phyloP scores from a whole-genome alignment of 129 eudicot genomes.

The Tagetes erecta region DNA sequence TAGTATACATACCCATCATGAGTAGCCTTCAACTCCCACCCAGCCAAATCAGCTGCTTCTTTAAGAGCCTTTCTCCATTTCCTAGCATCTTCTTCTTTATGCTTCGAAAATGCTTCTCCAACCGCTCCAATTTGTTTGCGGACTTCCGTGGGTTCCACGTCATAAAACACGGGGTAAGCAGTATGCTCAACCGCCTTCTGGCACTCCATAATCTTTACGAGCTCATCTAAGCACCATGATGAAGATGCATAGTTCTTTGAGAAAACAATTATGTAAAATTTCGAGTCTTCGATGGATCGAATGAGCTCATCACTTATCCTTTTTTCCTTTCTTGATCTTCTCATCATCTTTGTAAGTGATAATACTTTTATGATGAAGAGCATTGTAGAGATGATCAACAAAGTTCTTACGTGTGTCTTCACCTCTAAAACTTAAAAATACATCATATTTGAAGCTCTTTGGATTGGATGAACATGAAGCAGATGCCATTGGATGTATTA shows the following conservation, averaged over 20 bases:
- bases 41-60: background rate
- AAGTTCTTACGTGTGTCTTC: background rate
- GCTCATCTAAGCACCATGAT: background rate
- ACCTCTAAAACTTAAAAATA: background rate
- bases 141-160: background rate
- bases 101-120: background rate
- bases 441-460: constrained; percentile 8
- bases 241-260: background rate
- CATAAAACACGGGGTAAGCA: constrained; percentile 1
- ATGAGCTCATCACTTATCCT: background rate
- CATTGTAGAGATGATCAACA: background rate
- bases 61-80: constrained; percentile 13
- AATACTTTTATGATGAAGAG: background rate
- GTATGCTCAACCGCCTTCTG: background rate
- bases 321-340: background rate
- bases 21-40: background rate
- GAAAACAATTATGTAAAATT: background rate
- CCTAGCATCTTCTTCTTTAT: constrained; percentile 1
- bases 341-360: background rate
- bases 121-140: background rate
- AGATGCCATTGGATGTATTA: background rate
- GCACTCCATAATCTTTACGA: background rate
- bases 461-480: background rate
- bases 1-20: background rate
- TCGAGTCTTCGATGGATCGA: background rate